A percentile compares a stretch with the other conserved stretches of the same genome.
These are phyloP conservation scores for Dothideomycetes sp. DNA, from an alignment of 2,329 filamentous ascomycete species.

Conservation along the genomic window DNA sequence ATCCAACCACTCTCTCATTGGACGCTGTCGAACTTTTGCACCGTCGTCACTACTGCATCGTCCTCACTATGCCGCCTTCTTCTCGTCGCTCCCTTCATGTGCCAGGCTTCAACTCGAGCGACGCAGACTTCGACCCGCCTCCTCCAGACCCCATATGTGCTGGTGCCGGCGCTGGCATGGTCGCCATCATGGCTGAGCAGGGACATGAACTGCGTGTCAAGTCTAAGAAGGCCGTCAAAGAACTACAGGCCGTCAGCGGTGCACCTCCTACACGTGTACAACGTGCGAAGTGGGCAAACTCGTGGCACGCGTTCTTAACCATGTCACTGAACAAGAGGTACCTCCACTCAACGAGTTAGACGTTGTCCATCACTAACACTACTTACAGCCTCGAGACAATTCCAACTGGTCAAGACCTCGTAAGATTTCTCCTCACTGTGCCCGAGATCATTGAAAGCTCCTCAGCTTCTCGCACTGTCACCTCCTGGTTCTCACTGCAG, in stretches of 20 bases:
- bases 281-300: neutral
- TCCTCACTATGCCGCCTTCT: too few relatives aligned
- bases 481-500: neutral
- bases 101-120: too few relatives aligned
- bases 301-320: neutral
- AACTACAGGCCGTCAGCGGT: neutral
- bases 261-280: neutral
- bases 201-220: neutral
- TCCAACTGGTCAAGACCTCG: neutral
- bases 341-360: too few relatives aligned
- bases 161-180: too few relatives aligned
- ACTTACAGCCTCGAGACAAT: neutral
- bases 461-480: neutral
- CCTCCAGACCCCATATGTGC: too few relatives aligned
- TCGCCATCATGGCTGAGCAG: neutral
- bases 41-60: too few relatives aligned
- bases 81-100: too few relatives aligned
- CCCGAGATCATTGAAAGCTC: neutral
- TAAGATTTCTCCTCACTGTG: neutral
- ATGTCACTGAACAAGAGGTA: neutral
- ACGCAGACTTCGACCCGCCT: too few relatives aligned
- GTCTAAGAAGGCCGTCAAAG: neutral
- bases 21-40: too few relatives aligned
- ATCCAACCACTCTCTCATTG: too few relatives aligned
- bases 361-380: too few relatives aligned